Conservation (phyloP, 2,329 filamentous ascomycete genomes). For the Trichophyton verrucosum region DNA sequence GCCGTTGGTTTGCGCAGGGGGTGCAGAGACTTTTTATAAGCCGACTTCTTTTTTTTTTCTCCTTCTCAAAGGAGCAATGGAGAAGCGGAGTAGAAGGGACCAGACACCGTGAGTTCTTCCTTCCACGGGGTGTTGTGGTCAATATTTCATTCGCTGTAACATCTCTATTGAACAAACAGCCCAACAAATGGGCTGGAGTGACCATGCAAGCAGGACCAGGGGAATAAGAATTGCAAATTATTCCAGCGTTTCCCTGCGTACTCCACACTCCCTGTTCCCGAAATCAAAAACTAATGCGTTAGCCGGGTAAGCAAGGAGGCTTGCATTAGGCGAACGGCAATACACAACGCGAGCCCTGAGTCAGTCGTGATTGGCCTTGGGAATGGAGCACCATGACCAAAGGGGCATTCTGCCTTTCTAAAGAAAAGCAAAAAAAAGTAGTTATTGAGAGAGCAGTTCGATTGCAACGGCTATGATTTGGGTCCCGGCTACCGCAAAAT, state of each 20-base stretch:
- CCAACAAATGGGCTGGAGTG: neutral
- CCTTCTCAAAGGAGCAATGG: no score
- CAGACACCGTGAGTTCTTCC: neutral
- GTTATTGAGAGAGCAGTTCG: neutral
- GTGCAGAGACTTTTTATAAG: neutral
- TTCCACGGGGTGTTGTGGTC: neutral
- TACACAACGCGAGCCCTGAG: neutral
- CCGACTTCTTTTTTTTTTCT: no score
- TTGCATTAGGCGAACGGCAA: constrained; percentile 2
- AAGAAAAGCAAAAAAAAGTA: neutral
- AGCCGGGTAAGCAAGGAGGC: neutral
- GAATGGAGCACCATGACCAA: constrained; percentile 2
- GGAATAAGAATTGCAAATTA: neutral
- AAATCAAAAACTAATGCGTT: neutral
- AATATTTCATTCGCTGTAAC: neutral
- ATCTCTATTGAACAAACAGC: neutral
- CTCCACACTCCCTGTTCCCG: neutral
- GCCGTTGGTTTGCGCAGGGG: neutral
- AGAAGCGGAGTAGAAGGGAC: neutral
- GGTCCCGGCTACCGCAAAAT: neutral
- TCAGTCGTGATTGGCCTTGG: neutral
- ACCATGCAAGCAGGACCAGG: neutral
- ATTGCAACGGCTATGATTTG: neutral
- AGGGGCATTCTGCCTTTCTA: neutral
- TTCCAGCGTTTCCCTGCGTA: neutral